Evolutionary conservation across 441 rosid genomes (phyloP).

Genomic region (Pelargonium myrrhifolium): DNA sequence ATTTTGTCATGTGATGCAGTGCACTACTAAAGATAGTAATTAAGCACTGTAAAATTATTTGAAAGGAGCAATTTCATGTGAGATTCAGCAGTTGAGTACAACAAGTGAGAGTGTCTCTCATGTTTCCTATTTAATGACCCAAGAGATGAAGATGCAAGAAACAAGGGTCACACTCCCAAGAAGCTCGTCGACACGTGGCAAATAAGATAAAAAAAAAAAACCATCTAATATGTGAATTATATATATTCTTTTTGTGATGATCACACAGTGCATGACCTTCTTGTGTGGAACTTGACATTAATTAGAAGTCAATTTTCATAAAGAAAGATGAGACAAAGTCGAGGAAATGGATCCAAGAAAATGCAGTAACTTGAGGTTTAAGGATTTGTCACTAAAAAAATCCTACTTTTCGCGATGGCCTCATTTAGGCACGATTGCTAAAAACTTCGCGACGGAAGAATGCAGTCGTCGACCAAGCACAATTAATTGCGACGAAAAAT

Average conservation of each 20-base stretch:
- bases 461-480: too few species aligned
- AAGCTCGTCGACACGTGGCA: constrained; percentile 16
- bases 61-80: constrained; percentile 19
- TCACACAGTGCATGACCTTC: constrained; percentile 1
- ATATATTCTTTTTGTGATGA: not conserved
- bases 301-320: not conserved
- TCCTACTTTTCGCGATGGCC: too few species aligned
- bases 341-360: not conserved
- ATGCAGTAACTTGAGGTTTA: not conserved
- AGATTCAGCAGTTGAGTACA: not conserved
- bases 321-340: not conserved
- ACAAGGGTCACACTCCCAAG: constrained; percentile 26
- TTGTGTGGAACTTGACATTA: not conserved
- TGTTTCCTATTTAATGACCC: constrained; percentile 11
- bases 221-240: constrained; percentile 22
- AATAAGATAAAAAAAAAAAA: constrained; percentile 21
- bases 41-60: constrained; percentile 1
- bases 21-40: constrained; percentile 1
- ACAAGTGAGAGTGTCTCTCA: not conserved
- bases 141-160: constrained; percentile 21
- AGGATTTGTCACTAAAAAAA: too few species aligned
- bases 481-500: too few species aligned
- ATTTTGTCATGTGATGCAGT: constrained; percentile 28
- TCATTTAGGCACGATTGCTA: too few species aligned
- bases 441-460: too few species aligned